These are phyloP conservation scores for Gyrodon lividus DNA, from an alignment of 768 basidiomycete species.

Conservation along the genomic window DNA sequence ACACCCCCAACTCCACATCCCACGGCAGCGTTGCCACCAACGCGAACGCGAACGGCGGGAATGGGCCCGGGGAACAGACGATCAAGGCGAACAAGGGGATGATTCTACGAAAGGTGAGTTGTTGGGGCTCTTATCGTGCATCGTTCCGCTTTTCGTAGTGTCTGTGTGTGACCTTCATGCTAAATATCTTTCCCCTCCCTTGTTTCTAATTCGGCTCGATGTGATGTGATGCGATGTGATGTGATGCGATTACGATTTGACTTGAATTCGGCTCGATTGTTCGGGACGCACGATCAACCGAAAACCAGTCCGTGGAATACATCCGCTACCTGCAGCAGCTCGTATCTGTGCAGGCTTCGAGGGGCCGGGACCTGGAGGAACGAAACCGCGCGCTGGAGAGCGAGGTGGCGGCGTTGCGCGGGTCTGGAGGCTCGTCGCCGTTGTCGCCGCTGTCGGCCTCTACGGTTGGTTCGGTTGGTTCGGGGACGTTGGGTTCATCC, in stretches of 20 bases:
- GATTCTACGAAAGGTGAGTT: conserved; percentile 73
- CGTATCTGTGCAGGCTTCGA: conserved; percentile 72
- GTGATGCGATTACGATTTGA: neutral
- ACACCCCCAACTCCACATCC: conserved; percentile 15
- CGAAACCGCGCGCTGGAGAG: conserved; percentile 49
- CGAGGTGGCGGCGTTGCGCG: conserved; percentile 27
- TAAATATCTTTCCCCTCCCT: too few relatives aligned
- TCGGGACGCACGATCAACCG: too few relatives aligned
- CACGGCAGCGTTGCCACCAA: too few relatives aligned
- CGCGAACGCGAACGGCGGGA: conserved; percentile 8
- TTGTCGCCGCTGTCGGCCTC: too few relatives aligned
- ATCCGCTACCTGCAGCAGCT: conserved; percentile 83
- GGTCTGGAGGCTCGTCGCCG: conserved; percentile 9
- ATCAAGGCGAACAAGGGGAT: conserved; percentile 96
- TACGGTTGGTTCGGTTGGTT: too few relatives aligned
- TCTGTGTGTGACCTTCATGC: too few relatives aligned
- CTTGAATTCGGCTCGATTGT: too few relatives aligned
- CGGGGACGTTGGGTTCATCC: too few relatives aligned
- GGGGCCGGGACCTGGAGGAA: conserved; percentile 77
- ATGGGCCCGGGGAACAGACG: conserved; percentile 36
- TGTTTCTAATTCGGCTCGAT: too few relatives aligned
- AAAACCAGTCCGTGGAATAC: conserved; percentile 48
- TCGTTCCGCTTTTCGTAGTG: too few relatives aligned
- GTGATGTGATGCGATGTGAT: too few relatives aligned
- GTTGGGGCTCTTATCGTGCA: neutral